Conservation (phyloP, 2,329 filamentous ascomycete species). For the Claviceps fusiformis region DNA sequence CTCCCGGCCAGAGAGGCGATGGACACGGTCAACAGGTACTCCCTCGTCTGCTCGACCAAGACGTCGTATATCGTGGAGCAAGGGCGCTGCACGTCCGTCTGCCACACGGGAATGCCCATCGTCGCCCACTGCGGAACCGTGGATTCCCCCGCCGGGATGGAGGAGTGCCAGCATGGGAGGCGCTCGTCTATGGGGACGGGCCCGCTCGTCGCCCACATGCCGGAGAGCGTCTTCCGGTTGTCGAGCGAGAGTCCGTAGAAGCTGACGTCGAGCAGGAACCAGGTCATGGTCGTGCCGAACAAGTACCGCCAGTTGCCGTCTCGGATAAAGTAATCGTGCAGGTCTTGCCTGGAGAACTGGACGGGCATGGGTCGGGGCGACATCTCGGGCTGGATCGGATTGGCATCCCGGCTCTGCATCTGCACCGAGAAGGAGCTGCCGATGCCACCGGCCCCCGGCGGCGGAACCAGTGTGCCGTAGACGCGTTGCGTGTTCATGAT, state of each 20-base stretch:
- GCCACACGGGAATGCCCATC: constrained; percentile 31
- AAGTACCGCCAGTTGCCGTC: constrained; percentile 24
- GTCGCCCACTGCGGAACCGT: constrained; percentile 27
- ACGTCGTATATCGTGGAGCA: constrained; percentile 40
- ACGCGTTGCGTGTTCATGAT: constrained; percentile 46
- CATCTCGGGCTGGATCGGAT: constrained; percentile 17
- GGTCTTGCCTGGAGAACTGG: constrained; percentile 34
- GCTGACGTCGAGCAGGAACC: constrained; percentile 40
- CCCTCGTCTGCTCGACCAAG: constrained; percentile 36
- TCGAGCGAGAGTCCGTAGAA: constrained; percentile 41
- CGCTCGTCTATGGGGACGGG: constrained; percentile 20
- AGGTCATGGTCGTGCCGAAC: constrained; percentile 29
- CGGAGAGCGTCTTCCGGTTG: constrained; percentile 23
- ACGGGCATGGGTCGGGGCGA: constrained; percentile 27
- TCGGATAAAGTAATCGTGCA: constrained; percentile 36
- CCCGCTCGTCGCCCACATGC: constrained; percentile 24
- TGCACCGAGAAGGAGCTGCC: constrained; percentile 12
- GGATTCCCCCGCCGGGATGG: constrained; percentile 27
- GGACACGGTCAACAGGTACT: constrained; percentile 38
- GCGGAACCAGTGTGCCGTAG: constrained; percentile 28
- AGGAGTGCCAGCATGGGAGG: constrained; percentile 35
- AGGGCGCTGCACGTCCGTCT: constrained; percentile 32
- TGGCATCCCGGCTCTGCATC: constrained; percentile 11
- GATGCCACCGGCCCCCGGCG: constrained; percentile 6
- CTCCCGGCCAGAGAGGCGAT: constrained; percentile 37